Conservation (phyloP, 176 grass and related monocot species). For the Pontederia crassipes region DNA sequence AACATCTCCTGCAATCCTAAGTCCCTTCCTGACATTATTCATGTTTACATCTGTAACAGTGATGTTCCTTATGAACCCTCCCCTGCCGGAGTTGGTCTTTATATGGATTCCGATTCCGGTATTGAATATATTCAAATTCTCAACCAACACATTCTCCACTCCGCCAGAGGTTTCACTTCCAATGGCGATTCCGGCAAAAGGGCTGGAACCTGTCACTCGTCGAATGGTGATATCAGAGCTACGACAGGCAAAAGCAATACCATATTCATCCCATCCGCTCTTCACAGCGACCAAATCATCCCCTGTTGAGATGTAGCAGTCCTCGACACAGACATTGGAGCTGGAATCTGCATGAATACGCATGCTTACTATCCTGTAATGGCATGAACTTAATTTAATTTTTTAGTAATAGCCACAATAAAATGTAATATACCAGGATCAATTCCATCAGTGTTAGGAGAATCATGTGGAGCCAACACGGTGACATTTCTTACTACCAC, state of each 20-base stretch:
- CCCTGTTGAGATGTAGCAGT: constrained; percentile 82
- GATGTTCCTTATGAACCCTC: constrained; percentile 63
- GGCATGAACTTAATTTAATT: background rate
- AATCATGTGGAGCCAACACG: constrained; percentile 78
- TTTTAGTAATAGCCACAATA: background rate
- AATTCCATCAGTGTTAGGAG: constrained; percentile 82
- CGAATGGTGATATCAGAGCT: constrained; percentile 69
- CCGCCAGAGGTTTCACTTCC: constrained; percentile 82
- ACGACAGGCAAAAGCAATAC: constrained; percentile 50
- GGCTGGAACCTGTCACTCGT: constrained; percentile 49
- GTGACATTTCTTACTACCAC: constrained; percentile 79
- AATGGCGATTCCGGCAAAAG: constrained; percentile 63
- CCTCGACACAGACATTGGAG: constrained; percentile 82
- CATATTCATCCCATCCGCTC: constrained; percentile 97
- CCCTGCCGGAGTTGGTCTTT: constrained; percentile 83
- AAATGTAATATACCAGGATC: constrained; percentile 54
- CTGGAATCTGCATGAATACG: constrained; percentile 52
- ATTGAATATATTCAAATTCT: constrained; percentile 60
- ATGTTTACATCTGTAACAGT: constrained; percentile 62
- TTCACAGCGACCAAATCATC: constrained; percentile 78
- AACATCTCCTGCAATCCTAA: constrained; percentile 59
- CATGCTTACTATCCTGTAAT: background rate
- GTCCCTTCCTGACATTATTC: constrained; percentile 41
- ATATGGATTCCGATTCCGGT: constrained; percentile 69
- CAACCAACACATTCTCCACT: constrained; percentile 51